Base-by-base conservation (phyloP, 1,284 basidiomycete genomes). In the Coniferiporia sulphurascens region DNA sequence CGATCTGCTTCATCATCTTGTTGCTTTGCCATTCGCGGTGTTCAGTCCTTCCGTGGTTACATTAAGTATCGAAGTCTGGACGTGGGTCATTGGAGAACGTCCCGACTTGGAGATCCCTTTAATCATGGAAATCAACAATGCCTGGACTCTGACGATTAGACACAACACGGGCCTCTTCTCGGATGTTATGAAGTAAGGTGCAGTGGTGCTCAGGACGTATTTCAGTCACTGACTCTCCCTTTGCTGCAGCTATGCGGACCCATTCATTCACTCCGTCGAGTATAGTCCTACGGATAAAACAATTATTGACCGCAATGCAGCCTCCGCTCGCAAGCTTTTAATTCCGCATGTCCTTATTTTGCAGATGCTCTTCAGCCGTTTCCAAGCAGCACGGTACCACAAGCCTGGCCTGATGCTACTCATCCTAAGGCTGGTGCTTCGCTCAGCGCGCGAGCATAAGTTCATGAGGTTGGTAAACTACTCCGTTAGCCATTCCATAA, bases 31-130 rank as follows among this genome's bases (percentile, higher is more conserved):
- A 0, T 91, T 98, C 67, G 88, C 89, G 58, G 86, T 93, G 3
- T 94, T 95, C 65, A 94, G 92, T 0, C 93, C 95, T 0, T 79
- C 90, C 4, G 85, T 95, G 0, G 84, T 98, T 60, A 82, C 89
- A 8, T 85, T 91, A 1, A 95, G 93, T 0, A 89, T 95, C 53
- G 94, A 98, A 70, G 89, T 93, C 4, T 99, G 97, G 97, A 93
- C 91, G 1, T 98, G 95, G 96, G 79, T 98, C 0, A 91, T 98
- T 52, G 86, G 92, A 15, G 91, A 95, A 69, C 85, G 92, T 58
- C 89, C 93, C 0, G 82, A 85, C 58, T 78, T 85, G 22, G 86
- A 89, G 70, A 78, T 90, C 73, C 81, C 81, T 6, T 73, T 98
- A 32, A 90, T 98, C 79, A 80, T 86, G 10, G 95, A 98, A 69